Base-by-base conservation (phyloP, 352 stramenopile genomes). In the Phytophthora foliorum region DNA sequence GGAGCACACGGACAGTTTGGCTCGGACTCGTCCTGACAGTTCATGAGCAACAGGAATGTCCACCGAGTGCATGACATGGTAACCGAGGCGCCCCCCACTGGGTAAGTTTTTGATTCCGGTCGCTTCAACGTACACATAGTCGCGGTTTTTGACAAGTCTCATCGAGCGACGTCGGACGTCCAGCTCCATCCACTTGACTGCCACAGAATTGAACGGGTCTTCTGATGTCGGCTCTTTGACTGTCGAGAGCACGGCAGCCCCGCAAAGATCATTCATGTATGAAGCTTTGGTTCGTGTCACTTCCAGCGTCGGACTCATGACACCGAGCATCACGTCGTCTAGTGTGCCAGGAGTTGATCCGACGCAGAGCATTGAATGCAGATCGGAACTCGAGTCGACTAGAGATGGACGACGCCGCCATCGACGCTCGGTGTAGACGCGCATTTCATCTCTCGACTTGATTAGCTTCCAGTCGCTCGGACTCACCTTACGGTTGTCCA, bases 101-200 rank as follows among this genome's bases (percentile, higher is more conserved):
- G 57, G 24, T 0, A 81, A 50, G 0, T 27, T 45, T 0, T 72
- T 76, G 41, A 87, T 57, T 0, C 82, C 79, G 8, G 73, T 83
- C 39, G 75, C 72, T 50, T 90, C 75, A 48, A 90, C 69, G 64
- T 81, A 88, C 11, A 90, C 75, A 48, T 84, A 77, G 67, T 90
- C 82, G 19, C 80, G 82, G 59, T 78, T 75, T 56, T 72, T 72
- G 31, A 72, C 45, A 0, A 75, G 41, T 0, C 67, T 49, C 22
- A 65, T 67, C 16, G 59, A 75, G 14, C 61, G 57, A 2, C 74
- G 55, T 41, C 63, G 72, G 16, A 74, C 21, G 42, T 69, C 68
- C 7, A 77, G 50, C 39, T 74, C 62, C 53, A 72, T 69, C 72
- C 68, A 80, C 48, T 80, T 80, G n/a, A 72, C 46, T 14, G 44